Conservation (phyloP, 768 basidiomycete genomes). For the Phylloporus sp. region DNA sequence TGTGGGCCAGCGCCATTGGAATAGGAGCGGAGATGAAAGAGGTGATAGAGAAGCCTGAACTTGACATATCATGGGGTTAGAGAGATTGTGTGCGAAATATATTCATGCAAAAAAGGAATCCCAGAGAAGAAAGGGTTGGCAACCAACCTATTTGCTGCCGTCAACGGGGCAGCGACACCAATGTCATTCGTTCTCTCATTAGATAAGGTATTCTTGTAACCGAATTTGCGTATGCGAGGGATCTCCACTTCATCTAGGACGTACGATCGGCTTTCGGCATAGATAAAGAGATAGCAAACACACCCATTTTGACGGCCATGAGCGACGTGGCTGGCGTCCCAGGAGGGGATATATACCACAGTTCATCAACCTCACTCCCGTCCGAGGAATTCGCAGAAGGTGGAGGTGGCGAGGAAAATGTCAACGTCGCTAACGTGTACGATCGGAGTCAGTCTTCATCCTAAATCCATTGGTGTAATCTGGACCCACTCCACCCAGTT, state of each 20-base stretch:
- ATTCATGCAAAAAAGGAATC: slow-evolving; percentile 17
- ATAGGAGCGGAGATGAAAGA: slow-evolving; percentile 31
- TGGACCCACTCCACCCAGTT: slow-evolving; percentile 58
- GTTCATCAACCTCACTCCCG: slow-evolving; percentile 47
- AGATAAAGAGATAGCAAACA: slow-evolving; percentile 3
- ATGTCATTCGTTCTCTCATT: slow-evolving; percentile 1
- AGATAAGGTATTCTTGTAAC: slow-evolving; percentile 24
- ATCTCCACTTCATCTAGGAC: slow-evolving; percentile 47
- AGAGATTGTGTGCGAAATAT: slow-evolving; percentile 16
- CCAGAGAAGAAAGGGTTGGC: slow-evolving; percentile 5
- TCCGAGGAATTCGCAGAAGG: slow-evolving; percentile 31
- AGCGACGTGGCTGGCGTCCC: slow-evolving; percentile 40
- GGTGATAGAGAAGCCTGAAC: slow-evolving; percentile 31
- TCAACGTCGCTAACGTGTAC: slow-evolving; percentile 26
- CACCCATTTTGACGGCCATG: slow-evolving; percentile 49
- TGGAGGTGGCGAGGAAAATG: slow-evolving; percentile 40
- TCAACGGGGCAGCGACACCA: slow-evolving; percentile 11
- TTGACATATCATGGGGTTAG: slow-evolving; percentile 27
- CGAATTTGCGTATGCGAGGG: slow-evolving; percentile 47
- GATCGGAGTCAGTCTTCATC: slow-evolving; percentile 4
- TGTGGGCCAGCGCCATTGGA: slow-evolving; percentile 20
- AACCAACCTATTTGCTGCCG: slow-evolving; percentile 22
- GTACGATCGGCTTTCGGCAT: slow-evolving; percentile 1
- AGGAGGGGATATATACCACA: slow-evolving; percentile 45
- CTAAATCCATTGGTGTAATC: neutral